A percentile compares a stretch with the other conserved stretches of the same genome.
Evolutionary conservation across 2,329 filamentous ascomycete genomes (phyloP).

Genomic region (Kalmusia sp.): DNA sequence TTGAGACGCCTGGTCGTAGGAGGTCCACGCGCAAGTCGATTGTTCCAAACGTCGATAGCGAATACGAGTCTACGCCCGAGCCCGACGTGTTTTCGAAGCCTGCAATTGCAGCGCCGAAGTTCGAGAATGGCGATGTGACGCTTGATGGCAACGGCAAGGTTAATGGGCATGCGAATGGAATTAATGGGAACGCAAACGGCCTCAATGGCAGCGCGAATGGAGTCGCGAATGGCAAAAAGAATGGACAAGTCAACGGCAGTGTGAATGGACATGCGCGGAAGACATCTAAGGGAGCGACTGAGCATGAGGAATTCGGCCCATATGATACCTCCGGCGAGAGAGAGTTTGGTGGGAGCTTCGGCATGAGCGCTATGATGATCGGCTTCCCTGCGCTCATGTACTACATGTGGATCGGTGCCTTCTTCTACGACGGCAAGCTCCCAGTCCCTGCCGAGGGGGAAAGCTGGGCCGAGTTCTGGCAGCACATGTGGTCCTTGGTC

Average conservation of each 20-base stretch:
- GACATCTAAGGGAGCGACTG: conserved; percentile 39
- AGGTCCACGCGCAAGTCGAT: conserved; percentile 54
- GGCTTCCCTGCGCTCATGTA: conserved; percentile 96
- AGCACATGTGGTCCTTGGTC: conserved; percentile 73
- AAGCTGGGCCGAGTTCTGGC: conserved; percentile 72
- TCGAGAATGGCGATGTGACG: conserved; percentile 5
- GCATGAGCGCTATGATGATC: conserved; percentile 84
- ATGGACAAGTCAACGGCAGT: conserved; percentile 40
- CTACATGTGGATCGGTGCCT: conserved; percentile 98
- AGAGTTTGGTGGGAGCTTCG: conserved; percentile 90
- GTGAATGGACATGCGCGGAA: conserved; percentile 26
- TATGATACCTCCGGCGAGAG: conserved; percentile 59
- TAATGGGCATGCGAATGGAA: conserved; percentile 39
- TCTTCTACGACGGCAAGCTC: conserved; percentile 86
- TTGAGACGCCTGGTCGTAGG: conserved; percentile 56
- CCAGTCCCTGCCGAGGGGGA: conserved; percentile 72
- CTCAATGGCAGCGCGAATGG: conserved; percentile 33
- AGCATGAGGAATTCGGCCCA: conserved; percentile 37
- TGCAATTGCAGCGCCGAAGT: conserved; percentile 8
- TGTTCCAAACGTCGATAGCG: conserved; percentile 26
- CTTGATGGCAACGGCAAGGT: conserved; percentile 40
- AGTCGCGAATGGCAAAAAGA: conserved; percentile 33
- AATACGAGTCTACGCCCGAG: conserved; percentile 45
- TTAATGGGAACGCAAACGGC: conserved; percentile 27
- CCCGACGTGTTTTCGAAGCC: conserved; percentile 32